Percentiles rank a stretch among this genome's conserved stretches.
Evolutionary conservation across 78 protist genomes (phyloP).

Genomic region (Dictyostelium intermedium): DNA sequence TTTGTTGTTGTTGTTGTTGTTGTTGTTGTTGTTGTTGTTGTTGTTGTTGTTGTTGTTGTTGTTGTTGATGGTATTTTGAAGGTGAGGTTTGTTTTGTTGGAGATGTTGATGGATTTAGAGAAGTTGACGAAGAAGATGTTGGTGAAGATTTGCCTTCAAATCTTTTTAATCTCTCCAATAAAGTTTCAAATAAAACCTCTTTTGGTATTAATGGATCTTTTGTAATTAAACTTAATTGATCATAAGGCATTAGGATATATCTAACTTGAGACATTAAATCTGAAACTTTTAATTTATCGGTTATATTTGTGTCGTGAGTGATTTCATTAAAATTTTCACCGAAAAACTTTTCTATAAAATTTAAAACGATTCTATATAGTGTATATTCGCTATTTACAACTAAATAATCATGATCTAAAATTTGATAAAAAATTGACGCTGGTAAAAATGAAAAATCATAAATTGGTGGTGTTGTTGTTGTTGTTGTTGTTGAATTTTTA

Average conservation of each 20-base stretch:
- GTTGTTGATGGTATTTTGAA: neutral
- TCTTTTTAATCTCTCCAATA: constrained; percentile 70
- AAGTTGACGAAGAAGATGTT: neutral
- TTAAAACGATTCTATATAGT: constrained; percentile 43
- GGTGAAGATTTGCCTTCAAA: constrained; percentile 13
- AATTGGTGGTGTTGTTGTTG: neutral
- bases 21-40: neutral
- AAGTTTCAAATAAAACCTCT: constrained; percentile 76
- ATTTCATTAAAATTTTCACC: neutral
- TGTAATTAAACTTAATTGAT: constrained; percentile 30
- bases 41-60: neutral
- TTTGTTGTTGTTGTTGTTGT: neutral
- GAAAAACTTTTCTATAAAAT: constrained; percentile 19
- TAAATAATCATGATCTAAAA: constrained; percentile 65
- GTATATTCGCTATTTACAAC: constrained; percentile 66
- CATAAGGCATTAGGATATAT: constrained; percentile 61
- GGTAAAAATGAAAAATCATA: constrained; percentile 40
- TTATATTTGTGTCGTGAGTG: neutral
- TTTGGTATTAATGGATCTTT: constrained; percentile 56
- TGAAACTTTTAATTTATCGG: constrained; percentile 18
- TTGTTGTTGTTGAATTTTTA: neutral
- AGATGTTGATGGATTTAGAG: neutral
- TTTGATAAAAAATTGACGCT: constrained; percentile 26
- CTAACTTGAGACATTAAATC: constrained; percentile 59
- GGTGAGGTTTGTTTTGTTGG: neutral